phyloP scores from a whole-genome alignment of 371 early-diverging fungal species.

The Coemansia sp. region DNA sequence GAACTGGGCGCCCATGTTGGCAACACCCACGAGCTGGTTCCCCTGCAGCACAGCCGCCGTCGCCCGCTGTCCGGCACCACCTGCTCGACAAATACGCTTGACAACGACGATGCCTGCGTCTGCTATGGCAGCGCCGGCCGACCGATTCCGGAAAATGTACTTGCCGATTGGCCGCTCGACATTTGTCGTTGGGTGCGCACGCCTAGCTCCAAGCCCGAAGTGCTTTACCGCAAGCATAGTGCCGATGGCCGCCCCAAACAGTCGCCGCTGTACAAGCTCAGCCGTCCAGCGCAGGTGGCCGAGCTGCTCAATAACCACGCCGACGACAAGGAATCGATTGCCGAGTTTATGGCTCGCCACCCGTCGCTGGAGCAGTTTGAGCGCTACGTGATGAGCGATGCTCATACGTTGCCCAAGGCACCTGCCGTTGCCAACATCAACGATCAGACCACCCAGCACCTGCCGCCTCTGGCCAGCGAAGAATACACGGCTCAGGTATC shows the following conservation, averaged over 20 bases:
- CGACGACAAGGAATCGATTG: constrained; percentile 9
- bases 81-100: constrained; percentile 1
- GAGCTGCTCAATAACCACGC: constrained; percentile 22
- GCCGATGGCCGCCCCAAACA: background rate
- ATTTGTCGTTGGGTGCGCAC: constrained; percentile 5
- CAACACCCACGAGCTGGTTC: background rate
- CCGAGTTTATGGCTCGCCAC: constrained; percentile 28
- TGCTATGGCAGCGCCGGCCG: background rate
- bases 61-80: background rate
- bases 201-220: constrained; percentile 12
- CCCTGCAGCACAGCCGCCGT: background rate
- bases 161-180: constrained; percentile 7
- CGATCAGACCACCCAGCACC: constrained; percentile 24
- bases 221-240: constrained; percentile 20
- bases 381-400: constrained; percentile 20
- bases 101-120: background rate
- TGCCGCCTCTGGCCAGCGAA: constrained; percentile 36
- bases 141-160: background rate
- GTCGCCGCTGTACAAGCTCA: constrained; percentile 23
- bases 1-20: background rate
- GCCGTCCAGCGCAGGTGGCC: constrained; percentile 15
- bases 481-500: constrained; percentile 36
- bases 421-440: constrained; percentile 14
- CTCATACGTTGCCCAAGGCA: constrained; percentile 14
- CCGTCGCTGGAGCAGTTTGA: constrained; percentile 18